Conservation (phyloP, 2,329 filamentous ascomycete species). For the Fusarium duplospermum region DNA sequence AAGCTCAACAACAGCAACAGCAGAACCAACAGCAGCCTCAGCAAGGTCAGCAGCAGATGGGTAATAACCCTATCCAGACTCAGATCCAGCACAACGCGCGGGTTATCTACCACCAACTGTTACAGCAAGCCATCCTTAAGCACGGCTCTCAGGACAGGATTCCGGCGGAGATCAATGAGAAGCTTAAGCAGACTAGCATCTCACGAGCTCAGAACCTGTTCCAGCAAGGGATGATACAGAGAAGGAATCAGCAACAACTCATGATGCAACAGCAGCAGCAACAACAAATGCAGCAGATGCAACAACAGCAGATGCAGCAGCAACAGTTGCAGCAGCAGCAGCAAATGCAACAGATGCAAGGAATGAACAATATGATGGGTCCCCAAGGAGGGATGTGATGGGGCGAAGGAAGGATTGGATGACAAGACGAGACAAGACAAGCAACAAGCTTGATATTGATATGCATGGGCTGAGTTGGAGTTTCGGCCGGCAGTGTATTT, state of each 20-base stretch:
- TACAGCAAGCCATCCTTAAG: constrained; percentile 49
- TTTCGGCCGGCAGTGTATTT: constrained; percentile 28
- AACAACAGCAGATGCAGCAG: constrained; percentile 24
- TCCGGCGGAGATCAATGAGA: constrained; percentile 58
- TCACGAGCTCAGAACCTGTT: constrained; percentile 53
- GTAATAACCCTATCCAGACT: constrained; percentile 43
- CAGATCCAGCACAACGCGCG: constrained; percentile 51
- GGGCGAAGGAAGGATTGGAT: constrained; percentile 2
- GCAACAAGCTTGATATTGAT: constrained; percentile 15
- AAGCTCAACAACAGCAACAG: constrained; percentile 48
- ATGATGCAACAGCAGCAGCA: constrained; percentile 47
- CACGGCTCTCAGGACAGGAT: constrained; percentile 59
- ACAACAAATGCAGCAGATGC: constrained; percentile 41
- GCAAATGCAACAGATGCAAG: constrained; percentile 49
- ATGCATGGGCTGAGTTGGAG: constrained; percentile 27
- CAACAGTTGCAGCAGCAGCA: constrained; percentile 47
- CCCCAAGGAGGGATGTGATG: constrained; percentile 61
- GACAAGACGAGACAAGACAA: constrained; percentile 16
- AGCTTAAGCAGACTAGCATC: constrained; percentile 58
- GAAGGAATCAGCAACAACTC: constrained; percentile 49
- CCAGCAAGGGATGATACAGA: constrained; percentile 48
- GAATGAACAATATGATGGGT: constrained; percentile 62
- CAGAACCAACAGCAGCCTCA: constrained; percentile 43
- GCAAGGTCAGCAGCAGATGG: constrained; percentile 48
- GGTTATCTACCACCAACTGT: constrained; percentile 53